A percentile compares a stretch with the other conserved stretches of the same genome.
These are phyloP conservation scores for Rosa hybrid DNA, from an alignment of 331 rosid genomes.

Conservation along the genomic window DNA sequence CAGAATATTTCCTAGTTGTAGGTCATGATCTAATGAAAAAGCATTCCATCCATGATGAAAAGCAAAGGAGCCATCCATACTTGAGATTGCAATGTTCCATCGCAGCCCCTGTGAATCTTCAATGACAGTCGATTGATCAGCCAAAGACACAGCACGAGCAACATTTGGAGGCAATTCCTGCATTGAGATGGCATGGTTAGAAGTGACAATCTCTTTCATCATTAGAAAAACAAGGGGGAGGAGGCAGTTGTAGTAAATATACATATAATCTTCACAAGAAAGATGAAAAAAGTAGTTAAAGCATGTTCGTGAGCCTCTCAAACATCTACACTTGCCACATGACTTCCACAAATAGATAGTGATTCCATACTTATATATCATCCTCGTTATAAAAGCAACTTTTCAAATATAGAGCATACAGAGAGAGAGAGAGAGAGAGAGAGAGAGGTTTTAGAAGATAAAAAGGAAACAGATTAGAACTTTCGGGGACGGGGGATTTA, in stretches of 20 bases:
- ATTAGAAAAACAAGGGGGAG: background rate
- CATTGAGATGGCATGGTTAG: conserved; percentile 22
- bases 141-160: conserved; percentile 36
- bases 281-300: too few species aligned
- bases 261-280: too few species aligned
- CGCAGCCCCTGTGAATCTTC: conserved; percentile 48
- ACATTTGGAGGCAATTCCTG: conserved; percentile 71
- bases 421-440: background rate
- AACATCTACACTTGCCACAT: conserved; percentile 36
- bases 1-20: conserved; percentile 53
- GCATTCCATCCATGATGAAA: conserved; percentile 60
- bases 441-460: too few species aligned
- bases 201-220: background rate
- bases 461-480: background rate
- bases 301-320: too few species aligned
- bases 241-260: background rate
- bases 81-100: conserved; percentile 47
- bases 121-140: conserved; percentile 30
- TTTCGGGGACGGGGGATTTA: background rate
- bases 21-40: conserved; percentile 47
- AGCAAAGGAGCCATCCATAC: conserved; percentile 39
- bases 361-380: background rate
- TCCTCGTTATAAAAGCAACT: background rate
- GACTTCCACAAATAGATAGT: background rate
- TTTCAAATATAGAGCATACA: background rate